Base-by-base conservation (phyloP, 2,329 filamentous ascomycete genomes). In the Nigrospora oryzae region DNA sequence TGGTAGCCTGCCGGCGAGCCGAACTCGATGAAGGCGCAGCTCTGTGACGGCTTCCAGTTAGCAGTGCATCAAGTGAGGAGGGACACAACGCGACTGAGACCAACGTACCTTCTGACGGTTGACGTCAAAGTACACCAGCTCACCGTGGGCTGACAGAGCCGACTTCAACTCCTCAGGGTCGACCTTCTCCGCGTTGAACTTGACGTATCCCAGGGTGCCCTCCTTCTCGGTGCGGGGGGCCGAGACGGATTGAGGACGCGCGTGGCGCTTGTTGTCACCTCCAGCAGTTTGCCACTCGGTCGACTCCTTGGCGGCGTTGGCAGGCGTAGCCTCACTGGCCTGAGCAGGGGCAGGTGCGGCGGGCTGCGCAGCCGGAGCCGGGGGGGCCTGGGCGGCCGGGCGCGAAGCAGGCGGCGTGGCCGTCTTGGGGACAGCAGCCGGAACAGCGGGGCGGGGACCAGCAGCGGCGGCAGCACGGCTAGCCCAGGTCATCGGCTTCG, bases 21-120 rank as follows among this genome's bases (percentile, higher is more conserved):
- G 66, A 93, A 98, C 65, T 98, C 93, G 48, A 96, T 88, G 61
- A 97, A 97, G 23, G 93, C 93, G 60, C 89, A 96, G 75, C 93
- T 96, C 91, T 95, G 61, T 28, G 36, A 15, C 37, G 11, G 31
- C 30, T 45, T 47, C 64, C 52, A 63, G 59, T 15, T 30, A 12
- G 6, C 13, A 16, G 36, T 12, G 42, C 12, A 23, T 30, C n/a
- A 43, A 43, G 19, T 16, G 36, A 38, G 16, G 5, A 23, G 4
- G n/a, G 37, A 15, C 5, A 28, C 23, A 31, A 14, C 46, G 36
- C 30, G 15, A 31, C 23, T n/a, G 34, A 30, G 31, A 42, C 7
- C 4, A 45, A 62, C 68, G 49, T 65, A 95, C 90, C 86, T 95
- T 96, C 57, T 78, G 69, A 49, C 86, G 82, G 67, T 86, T 89